Evolutionary conservation across 1,139 yeast genomes (phyloP).

Genomic region (Geotrichum aggregatum): DNA sequence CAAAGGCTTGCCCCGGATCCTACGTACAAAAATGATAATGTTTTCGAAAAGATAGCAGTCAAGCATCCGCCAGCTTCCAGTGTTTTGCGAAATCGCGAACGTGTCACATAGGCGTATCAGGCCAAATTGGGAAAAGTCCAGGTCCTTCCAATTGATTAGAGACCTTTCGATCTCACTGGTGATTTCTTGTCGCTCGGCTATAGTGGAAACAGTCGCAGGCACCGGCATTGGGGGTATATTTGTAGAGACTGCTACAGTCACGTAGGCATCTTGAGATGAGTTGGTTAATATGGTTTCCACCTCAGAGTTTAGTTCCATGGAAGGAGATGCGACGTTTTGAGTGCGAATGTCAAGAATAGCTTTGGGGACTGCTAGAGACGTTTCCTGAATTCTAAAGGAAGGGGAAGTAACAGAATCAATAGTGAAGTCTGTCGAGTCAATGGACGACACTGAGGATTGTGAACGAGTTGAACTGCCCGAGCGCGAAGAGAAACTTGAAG

Average conservation of each 20-base stretch:
- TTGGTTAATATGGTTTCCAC: constrained; percentile 20
- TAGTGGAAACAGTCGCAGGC: constrained; percentile 16
- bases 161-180: constrained; percentile 1
- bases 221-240: constrained; percentile 11
- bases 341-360: constrained; percentile 17
- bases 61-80: constrained; percentile 25
- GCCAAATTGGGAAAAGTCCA: constrained; percentile 26
- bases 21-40: constrained; percentile 25
- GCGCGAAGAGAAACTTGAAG: not conserved
- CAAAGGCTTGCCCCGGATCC: constrained; percentile 16
- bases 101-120: constrained; percentile 25
- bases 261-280: constrained; percentile 15
- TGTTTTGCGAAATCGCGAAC: constrained; percentile 26
- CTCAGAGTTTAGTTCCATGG: constrained; percentile 24
- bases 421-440: constrained; percentile 10
- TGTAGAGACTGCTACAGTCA: constrained; percentile 20
- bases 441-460: constrained; percentile 6
- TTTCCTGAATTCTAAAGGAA: constrained; percentile 14
- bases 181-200: constrained; percentile 13
- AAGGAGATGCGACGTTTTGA: constrained; percentile 20
- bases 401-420: not conserved
- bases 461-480: no score
- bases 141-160: constrained; percentile 23
- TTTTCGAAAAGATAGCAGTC: constrained; percentile 29
- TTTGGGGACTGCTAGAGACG: constrained; percentile 19